Conservation (phyloP, 306 rosid genomes). For the Cajanus cajan region DNA sequence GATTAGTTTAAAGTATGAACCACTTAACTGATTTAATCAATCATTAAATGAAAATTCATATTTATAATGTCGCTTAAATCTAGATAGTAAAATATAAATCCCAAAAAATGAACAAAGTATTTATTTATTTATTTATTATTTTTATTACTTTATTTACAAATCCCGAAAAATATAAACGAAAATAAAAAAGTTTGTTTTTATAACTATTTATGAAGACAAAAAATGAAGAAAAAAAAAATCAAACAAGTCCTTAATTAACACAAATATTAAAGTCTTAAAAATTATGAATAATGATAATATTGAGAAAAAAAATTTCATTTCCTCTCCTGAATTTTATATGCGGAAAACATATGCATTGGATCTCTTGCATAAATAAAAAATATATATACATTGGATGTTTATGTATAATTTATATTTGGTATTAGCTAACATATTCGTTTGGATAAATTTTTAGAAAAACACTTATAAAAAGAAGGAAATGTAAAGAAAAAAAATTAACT, state of each 20-base stretch:
- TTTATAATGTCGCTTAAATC: background rate
- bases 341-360: background rate
- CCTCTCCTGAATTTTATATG: background rate
- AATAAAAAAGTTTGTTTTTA: too few relatives aligned
- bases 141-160: background rate
- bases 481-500: too few relatives aligned
- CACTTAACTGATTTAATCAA: background rate
- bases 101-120: background rate
- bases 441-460: too few relatives aligned
- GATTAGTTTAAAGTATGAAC: background rate
- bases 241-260: background rate
- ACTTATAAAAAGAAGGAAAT: too few relatives aligned
- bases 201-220: background rate
- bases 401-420: background rate
- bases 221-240: background rate
- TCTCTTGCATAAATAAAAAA: too few relatives aligned
- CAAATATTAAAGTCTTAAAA: background rate
- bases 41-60: background rate
- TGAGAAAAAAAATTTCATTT: background rate
- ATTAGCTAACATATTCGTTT: too few relatives aligned
- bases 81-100: background rate
- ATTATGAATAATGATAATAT: background rate
- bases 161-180: background rate
- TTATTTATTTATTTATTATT: background rate
- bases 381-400: too few relatives aligned